These are phyloP conservation scores for Herpotrichia juniperi DNA, from an alignment of 2,329 filamentous ascomycete species.

Conservation along the genomic window DNA sequence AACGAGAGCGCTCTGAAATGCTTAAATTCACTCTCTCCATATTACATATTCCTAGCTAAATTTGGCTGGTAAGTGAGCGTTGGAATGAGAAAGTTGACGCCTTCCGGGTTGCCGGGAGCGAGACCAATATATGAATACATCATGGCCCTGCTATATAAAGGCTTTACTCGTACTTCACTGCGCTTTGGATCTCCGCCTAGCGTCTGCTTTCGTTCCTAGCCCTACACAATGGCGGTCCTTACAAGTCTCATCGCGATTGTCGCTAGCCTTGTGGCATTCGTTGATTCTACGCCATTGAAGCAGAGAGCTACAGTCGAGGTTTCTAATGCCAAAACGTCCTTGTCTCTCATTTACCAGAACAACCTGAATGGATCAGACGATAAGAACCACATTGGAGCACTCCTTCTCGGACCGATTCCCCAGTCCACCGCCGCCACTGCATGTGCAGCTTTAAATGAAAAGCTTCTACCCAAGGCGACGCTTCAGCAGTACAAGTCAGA, in stretches of 20 bases:
- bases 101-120: slow-evolving; percentile 33
- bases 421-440: slow-evolving; percentile 48
- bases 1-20: slow-evolving; percentile 25
- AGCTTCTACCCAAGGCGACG: slow-evolving; percentile 49
- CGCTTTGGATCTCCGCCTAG: slow-evolving; percentile 6
- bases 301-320: slow-evolving; percentile 15
- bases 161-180: not conserved
- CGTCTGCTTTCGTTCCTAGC: slow-evolving; percentile 1
- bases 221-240: slow-evolving; percentile 27
- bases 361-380: slow-evolving; percentile 61
- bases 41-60: slow-evolving; percentile 19
- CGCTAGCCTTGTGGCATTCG: slow-evolving; percentile 23
- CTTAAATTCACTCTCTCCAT: slow-evolving; percentile 31
- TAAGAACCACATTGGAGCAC: slow-evolving; percentile 58
- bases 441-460: slow-evolving; percentile 57
- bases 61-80: slow-evolving; percentile 22
- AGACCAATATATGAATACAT: slow-evolving; percentile 11
- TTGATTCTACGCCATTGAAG: slow-evolving; percentile 25
- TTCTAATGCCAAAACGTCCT: slow-evolving; percentile 47
- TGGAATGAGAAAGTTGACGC: slow-evolving; percentile 15
- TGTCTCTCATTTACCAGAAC: slow-evolving; percentile 61
- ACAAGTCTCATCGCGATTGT: slow-evolving; percentile 26
- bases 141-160: slow-evolving; percentile 2
- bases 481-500: slow-evolving; percentile 53
- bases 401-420: slow-evolving; percentile 54